Conservation (phyloP, 352 stramenopile genomes). For the Pythium pyrilobum region DNA sequence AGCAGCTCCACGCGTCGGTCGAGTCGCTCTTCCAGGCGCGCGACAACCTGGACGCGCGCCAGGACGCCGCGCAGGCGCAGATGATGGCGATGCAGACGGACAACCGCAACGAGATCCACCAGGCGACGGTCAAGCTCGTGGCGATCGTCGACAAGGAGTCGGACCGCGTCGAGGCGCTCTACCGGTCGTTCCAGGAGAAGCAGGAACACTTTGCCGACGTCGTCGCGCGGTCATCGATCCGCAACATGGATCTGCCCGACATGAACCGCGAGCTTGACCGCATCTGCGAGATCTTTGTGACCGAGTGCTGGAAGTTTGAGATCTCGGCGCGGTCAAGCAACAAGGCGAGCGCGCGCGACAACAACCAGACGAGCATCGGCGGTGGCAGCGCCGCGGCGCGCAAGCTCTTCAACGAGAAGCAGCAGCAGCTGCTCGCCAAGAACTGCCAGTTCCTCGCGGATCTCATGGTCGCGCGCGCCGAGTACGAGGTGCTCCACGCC, state of each 20-base stretch:
- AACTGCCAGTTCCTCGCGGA: slow-evolving; percentile 83
- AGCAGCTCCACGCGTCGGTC: slow-evolving; percentile 32
- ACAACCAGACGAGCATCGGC: slow-evolving; percentile 27
- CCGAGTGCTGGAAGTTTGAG: slow-evolving; percentile 86
- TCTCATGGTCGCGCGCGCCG: slow-evolving; percentile 62
- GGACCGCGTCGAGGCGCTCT: slow-evolving; percentile 73
- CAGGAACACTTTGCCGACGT: slow-evolving; percentile 79
- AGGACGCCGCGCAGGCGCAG: slow-evolving; percentile 53
- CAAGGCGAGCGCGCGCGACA: slow-evolving; percentile 41
- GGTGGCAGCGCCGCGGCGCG: slow-evolving; percentile 19
- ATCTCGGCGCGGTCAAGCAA: slow-evolving; percentile 62
- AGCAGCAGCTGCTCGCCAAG: slow-evolving; percentile 69
- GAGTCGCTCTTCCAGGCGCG: slow-evolving; percentile 37
- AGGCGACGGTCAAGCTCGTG: slow-evolving; percentile 52
- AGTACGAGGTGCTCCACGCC: slow-evolving; percentile 68
- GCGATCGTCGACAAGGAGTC: slow-evolving; percentile 78
- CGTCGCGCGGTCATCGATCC: slow-evolving; percentile 66
- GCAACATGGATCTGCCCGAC: slow-evolving; percentile 75
- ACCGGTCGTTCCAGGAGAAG: slow-evolving; percentile 74
- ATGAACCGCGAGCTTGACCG: slow-evolving; percentile 80
- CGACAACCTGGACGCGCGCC: slow-evolving; percentile 42
- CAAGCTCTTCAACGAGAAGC: slow-evolving; percentile 78
- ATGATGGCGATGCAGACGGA: slow-evolving; percentile 67
- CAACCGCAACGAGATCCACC: slow-evolving; percentile 70
- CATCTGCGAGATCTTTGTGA: slow-evolving; percentile 73